Percentiles rank a stretch among this genome's conserved stretches.
These are phyloP conservation scores for Gonium pectorale DNA, from an alignment of 139 green algal species.

Conservation along the genomic window DNA sequence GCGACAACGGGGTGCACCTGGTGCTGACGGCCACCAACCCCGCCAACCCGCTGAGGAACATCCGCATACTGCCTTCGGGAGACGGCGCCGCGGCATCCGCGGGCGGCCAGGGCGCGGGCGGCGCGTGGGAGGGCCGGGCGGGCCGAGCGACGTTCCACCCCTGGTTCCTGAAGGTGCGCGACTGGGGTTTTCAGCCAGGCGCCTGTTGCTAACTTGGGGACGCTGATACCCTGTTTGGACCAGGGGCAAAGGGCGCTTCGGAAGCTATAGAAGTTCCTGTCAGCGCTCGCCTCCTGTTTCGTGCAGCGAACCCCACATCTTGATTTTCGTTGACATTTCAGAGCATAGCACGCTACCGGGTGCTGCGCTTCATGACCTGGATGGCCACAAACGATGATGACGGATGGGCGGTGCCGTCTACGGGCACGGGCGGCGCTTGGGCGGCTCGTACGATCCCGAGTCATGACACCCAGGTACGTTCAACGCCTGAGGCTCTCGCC, in stretches of 20 bases:
- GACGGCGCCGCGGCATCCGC: constrained; percentile 3
- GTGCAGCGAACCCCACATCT: no score
- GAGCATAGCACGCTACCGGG: constrained; percentile 17
- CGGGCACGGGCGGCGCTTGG: constrained; percentile 5
- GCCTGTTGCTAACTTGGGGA: no score
- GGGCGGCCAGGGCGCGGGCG: constrained; percentile 23
- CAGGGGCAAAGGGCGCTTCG: no score
- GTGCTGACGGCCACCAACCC: constrained; percentile 34
- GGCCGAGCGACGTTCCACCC: constrained; percentile 45
- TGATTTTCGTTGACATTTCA: no score
- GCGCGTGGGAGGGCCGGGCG: constrained; percentile 30
- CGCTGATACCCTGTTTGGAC: no score
- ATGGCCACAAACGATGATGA: constrained; percentile 25
- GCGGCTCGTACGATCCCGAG: constrained; percentile 15
- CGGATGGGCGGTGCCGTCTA: not conserved
- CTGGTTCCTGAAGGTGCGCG: constrained; percentile 52
- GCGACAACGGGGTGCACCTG: constrained; percentile 39
- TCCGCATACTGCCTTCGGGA: constrained; percentile 29
- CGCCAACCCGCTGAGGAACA: constrained; percentile 44
- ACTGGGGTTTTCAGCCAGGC: not conserved
- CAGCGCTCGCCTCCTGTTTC: no score
- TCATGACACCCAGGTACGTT: constrained; percentile 32
- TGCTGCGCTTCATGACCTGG: constrained; percentile 53
- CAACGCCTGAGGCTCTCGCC: no score
- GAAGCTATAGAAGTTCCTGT: no score